Percentiles rank a stretch among this genome's conserved stretches.
phyloP scores from a whole-genome alignment of 345 rosid genomes.

The Bretschneidera sinensis region DNA sequence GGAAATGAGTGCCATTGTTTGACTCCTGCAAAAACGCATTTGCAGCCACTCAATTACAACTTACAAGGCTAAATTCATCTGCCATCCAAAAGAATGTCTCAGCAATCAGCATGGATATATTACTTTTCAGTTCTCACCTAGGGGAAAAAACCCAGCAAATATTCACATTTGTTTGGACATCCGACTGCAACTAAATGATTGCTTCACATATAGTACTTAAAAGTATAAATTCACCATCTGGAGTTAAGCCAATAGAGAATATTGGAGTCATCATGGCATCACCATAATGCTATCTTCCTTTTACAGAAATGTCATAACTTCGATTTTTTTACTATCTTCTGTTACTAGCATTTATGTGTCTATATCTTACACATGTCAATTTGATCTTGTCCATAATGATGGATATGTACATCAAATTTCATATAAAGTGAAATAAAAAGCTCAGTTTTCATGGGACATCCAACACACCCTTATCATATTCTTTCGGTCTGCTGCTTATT shows the following conservation, averaged over 20 bases:
- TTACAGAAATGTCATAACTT: neutral
- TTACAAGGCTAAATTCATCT: neutral
- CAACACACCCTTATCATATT: too few relatives aligned
- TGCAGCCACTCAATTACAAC: neutral
- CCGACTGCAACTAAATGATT: neutral
- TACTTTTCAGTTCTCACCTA: neutral
- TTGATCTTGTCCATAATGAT: too few relatives aligned
- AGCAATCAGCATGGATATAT: neutral
- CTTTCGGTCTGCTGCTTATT: too few relatives aligned
- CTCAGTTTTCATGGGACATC: too few relatives aligned
- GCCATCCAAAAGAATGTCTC: neutral
- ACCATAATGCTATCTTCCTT: neutral
- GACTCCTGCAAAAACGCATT: conserved; percentile 19
- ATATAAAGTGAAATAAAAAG: too few relatives aligned
- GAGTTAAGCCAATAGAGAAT: neutral
- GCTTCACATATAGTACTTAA: neutral
- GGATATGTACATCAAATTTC: neutral
- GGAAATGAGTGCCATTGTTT: conserved; percentile 54
- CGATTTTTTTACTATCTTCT: too few relatives aligned
- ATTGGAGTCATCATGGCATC: neutral
- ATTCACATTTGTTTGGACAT: neutral
- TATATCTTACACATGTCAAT: too few relatives aligned
- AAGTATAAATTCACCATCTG: neutral
- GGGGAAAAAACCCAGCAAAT: neutral
- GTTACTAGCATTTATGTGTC: too few relatives aligned